A percentile compares a stretch with the other conserved stretches of the same genome.
Evolutionary conservation across 805 yeast genomes (phyloP).

Genomic region (Nakazawaea populi): DNA sequence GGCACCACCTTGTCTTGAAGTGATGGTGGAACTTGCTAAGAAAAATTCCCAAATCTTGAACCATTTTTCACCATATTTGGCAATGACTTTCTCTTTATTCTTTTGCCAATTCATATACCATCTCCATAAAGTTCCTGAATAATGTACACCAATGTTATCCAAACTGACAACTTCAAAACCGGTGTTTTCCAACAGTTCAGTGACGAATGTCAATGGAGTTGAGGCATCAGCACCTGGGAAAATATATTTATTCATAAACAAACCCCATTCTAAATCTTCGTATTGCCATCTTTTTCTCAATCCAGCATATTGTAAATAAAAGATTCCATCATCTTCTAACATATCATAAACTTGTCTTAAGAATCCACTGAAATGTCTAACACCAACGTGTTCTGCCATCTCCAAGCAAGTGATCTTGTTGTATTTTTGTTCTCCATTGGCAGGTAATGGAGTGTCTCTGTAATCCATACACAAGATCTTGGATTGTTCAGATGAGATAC

Average conservation of each 20-base stretch:
- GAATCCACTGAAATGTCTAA: slow-evolving; percentile 72
- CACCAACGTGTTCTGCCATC: slow-evolving; percentile 96
- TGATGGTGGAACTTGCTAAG: slow-evolving; percentile 74
- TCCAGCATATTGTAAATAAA: slow-evolving; percentile 86
- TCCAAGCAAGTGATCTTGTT: slow-evolving; percentile 87
- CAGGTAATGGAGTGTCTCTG: slow-evolving; percentile 81
- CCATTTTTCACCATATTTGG: slow-evolving; percentile 86
- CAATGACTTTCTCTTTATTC: slow-evolving; percentile 67
- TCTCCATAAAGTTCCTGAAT: slow-evolving; percentile 85
- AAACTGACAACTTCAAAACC: slow-evolving; percentile 82
- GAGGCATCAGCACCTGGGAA: slow-evolving; percentile 98
- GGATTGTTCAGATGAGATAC: slow-evolving; percentile 63
- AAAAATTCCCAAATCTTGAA: slow-evolving; percentile 91
- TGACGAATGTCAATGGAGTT: slow-evolving; percentile 83
- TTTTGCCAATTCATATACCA: slow-evolving; percentile 95
- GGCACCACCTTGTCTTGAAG: slow-evolving; percentile 90
- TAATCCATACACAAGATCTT: slow-evolving; percentile 78
- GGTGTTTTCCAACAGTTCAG: slow-evolving; percentile 68
- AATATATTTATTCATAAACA: slow-evolving; percentile 92
- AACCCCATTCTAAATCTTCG: slow-evolving; percentile 91
- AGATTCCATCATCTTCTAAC: slow-evolving; percentile 88
- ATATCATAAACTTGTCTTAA: slow-evolving; percentile 76
- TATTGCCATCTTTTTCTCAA: slow-evolving; percentile 90
- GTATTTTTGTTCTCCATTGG: slow-evolving; percentile 43
- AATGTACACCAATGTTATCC: slow-evolving; percentile 90